Conservation (phyloP, 2,329 filamentous ascomycete genomes). For the Hypoxylon sp. region DNA sequence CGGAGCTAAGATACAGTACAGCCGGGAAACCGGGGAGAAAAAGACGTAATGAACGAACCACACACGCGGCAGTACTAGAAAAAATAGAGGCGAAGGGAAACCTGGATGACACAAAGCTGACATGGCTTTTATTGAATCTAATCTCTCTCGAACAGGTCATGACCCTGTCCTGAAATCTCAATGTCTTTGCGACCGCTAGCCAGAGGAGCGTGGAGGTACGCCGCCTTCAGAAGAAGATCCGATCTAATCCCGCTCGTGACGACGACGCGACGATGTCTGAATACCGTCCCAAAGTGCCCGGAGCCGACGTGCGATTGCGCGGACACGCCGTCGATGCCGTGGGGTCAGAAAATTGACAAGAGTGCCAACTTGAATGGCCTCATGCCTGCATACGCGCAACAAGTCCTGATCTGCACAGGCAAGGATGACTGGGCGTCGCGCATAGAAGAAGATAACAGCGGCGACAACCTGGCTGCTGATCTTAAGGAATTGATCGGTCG, state of each 20-base stretch:
- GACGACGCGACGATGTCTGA: constrained; percentile 41
- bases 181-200: constrained; percentile 49
- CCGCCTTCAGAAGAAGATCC: constrained; percentile 14
- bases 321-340: constrained; percentile 73
- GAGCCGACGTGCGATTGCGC: constrained; percentile 82
- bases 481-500: constrained; percentile 79
- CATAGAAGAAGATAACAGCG: constrained; percentile 84
- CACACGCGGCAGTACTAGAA: constrained; percentile 17
- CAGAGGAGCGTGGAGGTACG: constrained; percentile 31
- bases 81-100: constrained; percentile 16
- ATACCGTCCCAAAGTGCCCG: constrained; percentile 73
- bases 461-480: constrained; percentile 76
- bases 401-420: constrained; percentile 87
- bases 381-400: constrained; percentile 83
- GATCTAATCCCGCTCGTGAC: neutral
- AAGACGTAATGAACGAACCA: constrained; percentile 33
- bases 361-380: constrained; percentile 79
- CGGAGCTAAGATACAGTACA: constrained; percentile 40
- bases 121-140: constrained; percentile 30
- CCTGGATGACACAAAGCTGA: constrained; percentile 22
- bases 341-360: constrained; percentile 81
- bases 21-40: constrained; percentile 9
- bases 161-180: constrained; percentile 24
- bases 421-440: constrained; percentile 83
- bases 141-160: constrained; percentile 28